Base-by-base conservation (phyloP, 2,329 filamentous ascomycete species). In the Huntiella decipiens region DNA sequence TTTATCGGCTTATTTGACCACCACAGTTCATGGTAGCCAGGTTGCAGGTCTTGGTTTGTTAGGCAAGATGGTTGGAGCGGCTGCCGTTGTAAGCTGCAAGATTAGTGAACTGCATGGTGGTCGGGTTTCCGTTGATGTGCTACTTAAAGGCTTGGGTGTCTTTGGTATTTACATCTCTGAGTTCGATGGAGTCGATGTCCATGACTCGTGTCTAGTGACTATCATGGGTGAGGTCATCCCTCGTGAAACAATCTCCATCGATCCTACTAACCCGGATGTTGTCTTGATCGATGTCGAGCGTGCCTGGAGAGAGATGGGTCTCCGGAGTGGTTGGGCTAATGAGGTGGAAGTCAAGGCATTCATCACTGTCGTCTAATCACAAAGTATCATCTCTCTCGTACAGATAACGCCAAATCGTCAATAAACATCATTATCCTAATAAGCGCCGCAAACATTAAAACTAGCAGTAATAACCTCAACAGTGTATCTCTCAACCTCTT, bases 31-130 rank as follows among this genome's bases (percentile, higher is more conserved):
- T 1, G 44, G 32, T 19, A 28, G 6, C 22, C 28, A 31, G 40
- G 66, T 87, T 1, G 77, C 83, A 1, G 77, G 80, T 13, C 60
- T 96, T 1, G 88, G 88, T 0, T 65, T 96, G 2, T 52, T 93
- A 3, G 81, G 73, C 2, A 94, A 95, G 60, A 93, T 96, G 82
- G 85, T 85, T 0, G 88, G 86, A 0, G 76, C 79, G 1, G 86
- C 84, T 1, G 86, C 85, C 0, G 70, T 94, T 5, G 64, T 79
- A 1, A 68, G 66, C 34, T 77, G 66, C n/a, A 67, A 71, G 22
- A 69, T 78, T 38, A 17, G 13, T n/a, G 70, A 69, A 32, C 57
- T 77, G 38, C 55, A 54, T 3, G 56, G 53, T 5, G 78, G 76
- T 0, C 65, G 74, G 12, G 62, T 91, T 15, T 61, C 74, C 5